phyloP scores from a whole-genome alignment of 2,329 filamentous ascomycete genomes.

The Ceratocystis ficicola region DNA sequence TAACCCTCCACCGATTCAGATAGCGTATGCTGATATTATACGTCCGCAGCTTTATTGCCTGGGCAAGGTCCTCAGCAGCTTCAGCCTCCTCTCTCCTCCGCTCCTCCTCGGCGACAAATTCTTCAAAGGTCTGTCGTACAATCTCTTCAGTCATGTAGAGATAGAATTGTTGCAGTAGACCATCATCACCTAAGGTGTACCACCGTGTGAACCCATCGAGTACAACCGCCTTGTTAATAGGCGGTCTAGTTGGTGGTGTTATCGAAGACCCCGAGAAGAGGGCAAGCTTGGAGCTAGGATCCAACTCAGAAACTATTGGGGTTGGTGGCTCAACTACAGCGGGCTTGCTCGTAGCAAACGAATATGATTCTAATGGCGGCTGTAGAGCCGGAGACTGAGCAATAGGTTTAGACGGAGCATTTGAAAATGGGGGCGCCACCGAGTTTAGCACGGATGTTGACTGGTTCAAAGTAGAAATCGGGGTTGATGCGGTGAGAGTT shows the following conservation, averaged over 20 bases:
- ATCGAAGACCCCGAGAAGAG: conserved; percentile 17
- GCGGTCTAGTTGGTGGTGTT: background rate
- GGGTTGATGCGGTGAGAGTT: background rate
- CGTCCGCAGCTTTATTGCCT: conserved; percentile 38
- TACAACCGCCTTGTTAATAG: conserved; percentile 12
- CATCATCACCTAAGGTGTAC: conserved; percentile 43
- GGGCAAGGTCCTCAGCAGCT: conserved; percentile 35
- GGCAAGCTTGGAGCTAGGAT: conserved; percentile 16
- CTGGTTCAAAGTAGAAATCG: background rate
- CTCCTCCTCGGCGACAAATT: conserved; percentile 33
- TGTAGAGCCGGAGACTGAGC: background rate
- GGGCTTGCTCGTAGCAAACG: background rate
- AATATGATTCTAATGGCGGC: too few species aligned
- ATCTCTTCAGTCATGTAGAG: conserved; percentile 36
- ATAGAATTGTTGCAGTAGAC: conserved; percentile 41
- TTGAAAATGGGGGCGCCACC: background rate
- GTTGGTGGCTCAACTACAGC: background rate
- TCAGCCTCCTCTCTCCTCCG: conserved; percentile 37
- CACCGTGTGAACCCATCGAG: conserved; percentile 42
- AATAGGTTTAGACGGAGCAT: background rate
- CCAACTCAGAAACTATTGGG: background rate
- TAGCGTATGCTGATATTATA: conserved; percentile 43
- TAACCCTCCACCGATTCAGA: conserved; percentile 45
- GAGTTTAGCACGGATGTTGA: background rate
- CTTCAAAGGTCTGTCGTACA: conserved; percentile 33